These are phyloP conservation scores for Calendula officinalis DNA, from an alignment of 129 eudicot species.

Conservation along the genomic window DNA sequence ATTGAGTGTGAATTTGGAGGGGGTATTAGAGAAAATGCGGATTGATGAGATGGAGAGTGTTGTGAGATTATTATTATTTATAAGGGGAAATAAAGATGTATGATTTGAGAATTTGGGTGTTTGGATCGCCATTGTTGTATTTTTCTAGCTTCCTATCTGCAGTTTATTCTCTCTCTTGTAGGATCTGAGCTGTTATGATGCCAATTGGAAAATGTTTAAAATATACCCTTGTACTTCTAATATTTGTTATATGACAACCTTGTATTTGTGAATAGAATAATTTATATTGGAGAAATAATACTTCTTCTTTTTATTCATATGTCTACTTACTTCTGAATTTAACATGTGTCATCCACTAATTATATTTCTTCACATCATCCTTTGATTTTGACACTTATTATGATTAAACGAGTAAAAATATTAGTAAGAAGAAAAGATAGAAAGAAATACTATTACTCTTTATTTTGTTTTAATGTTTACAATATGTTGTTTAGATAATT, in stretches of 20 bases:
- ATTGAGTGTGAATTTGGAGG: conserved; percentile 12
- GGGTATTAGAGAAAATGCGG: neutral
- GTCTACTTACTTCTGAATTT: too few species aligned
- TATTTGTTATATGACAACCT: neutral
- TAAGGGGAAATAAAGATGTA: conserved; percentile 20
- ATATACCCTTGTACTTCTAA: conserved; percentile 15
- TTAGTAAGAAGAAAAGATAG: too few species aligned
- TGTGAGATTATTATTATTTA: conserved; percentile 16
- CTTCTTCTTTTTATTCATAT: too few species aligned
- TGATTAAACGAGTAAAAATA: too few species aligned
- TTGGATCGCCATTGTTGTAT: conserved; percentile 39
- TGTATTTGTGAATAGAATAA: neutral
- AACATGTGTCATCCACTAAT: too few species aligned
- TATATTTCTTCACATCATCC: too few species aligned
- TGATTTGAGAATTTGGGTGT: conserved; percentile 10
- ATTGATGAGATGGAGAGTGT: conserved; percentile 18
- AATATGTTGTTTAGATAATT: too few species aligned
- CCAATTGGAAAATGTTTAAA: neutral
- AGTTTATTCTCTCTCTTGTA: conserved; percentile 17
- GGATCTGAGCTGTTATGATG: conserved; percentile 19
- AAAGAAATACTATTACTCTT: too few species aligned
- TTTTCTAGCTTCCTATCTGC: neutral
- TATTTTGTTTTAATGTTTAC: too few species aligned
- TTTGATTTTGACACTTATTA: too few species aligned
- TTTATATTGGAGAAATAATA: too few species aligned